These are phyloP conservation scores for Xylaria grammica DNA, from an alignment of 495 filamentous ascomycete genomes.

Conservation along the genomic window DNA sequence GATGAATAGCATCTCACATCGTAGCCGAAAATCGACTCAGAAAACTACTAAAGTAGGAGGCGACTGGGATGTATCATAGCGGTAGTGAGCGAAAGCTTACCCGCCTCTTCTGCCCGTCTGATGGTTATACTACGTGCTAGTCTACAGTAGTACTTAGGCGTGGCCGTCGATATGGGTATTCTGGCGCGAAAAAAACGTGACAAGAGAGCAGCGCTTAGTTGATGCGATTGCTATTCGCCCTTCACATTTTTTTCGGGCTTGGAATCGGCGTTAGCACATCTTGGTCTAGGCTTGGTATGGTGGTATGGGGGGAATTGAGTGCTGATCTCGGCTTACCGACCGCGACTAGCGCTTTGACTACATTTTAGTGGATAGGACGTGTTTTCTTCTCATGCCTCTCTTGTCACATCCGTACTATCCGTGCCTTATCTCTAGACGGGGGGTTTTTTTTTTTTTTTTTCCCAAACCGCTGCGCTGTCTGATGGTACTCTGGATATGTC, in stretches of 20 bases:
- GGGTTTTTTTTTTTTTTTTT: too few species aligned
- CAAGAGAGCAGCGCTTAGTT: neutral
- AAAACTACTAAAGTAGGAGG: too few species aligned
- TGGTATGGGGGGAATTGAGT: neutral
- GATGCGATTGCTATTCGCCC: neutral
- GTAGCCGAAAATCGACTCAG: too few species aligned
- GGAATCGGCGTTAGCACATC: neutral
- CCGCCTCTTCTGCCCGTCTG: neutral
- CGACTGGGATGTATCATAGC: too few species aligned
- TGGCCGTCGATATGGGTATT: neutral
- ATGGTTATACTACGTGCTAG: neutral
- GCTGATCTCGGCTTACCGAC: slow-evolving; percentile 2
- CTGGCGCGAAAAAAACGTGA: neutral
- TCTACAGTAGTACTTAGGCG: neutral
- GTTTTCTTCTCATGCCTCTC: neutral
- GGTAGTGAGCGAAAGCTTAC: slow-evolving; percentile 3
- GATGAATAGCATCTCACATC: neutral
- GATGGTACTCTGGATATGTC: neutral
- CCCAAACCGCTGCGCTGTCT: too few species aligned
- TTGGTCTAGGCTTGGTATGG: neutral
- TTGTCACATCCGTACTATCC: slow-evolving; percentile 14
- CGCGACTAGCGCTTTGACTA: neutral
- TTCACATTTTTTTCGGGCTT: neutral
- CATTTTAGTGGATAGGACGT: neutral
- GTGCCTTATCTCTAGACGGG: slow-evolving; percentile 1